These are phyloP conservation scores for Ophiostoma australiae DNA, from an alignment of 2,329 filamentous ascomycete genomes.

Conservation along the genomic window DNA sequence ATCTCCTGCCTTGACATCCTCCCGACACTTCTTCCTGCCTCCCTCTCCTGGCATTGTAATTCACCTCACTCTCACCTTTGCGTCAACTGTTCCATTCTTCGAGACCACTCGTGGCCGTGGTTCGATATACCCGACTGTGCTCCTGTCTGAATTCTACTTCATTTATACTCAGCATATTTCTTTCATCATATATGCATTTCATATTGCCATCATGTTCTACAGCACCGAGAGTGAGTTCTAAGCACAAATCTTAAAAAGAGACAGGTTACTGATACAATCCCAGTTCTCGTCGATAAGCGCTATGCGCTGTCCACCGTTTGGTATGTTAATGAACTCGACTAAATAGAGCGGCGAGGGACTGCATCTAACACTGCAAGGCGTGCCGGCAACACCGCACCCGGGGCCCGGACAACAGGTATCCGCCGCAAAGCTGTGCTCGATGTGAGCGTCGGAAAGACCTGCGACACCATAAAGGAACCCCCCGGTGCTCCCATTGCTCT, in stretches of 20 bases:
- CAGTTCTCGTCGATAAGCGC: conserved; percentile 78
- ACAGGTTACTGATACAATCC: not conserved
- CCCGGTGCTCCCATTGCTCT: conserved; percentile 80
- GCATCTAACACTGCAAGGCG: conserved; percentile 55
- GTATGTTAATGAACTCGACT: conserved; percentile 47
- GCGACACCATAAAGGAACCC: conserved; percentile 75
- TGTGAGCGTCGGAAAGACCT: conserved; percentile 82
- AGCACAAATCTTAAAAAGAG: not conserved
- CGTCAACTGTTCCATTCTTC: not conserved
- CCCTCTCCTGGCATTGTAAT: not conserved
- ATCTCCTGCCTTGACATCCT: not conserved
- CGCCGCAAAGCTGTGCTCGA: conserved; percentile 81
- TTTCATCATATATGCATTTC: not conserved
- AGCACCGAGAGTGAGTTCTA: conserved; percentile 5
- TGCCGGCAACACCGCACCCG: conserved; percentile 78
- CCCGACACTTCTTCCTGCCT: not conserved
- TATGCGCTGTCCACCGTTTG: conserved; percentile 94
- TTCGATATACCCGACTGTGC: not conserved
- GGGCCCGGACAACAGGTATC: conserved; percentile 65
- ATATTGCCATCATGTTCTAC: conserved; percentile 37
- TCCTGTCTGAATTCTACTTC: not conserved
- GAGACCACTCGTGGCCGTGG: not conserved
- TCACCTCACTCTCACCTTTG: not conserved
- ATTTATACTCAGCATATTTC: not conserved
- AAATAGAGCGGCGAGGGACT: not conserved